Conservation (phyloP, 106 monocot genomes). For the Xerophyta viscosa region DNA sequence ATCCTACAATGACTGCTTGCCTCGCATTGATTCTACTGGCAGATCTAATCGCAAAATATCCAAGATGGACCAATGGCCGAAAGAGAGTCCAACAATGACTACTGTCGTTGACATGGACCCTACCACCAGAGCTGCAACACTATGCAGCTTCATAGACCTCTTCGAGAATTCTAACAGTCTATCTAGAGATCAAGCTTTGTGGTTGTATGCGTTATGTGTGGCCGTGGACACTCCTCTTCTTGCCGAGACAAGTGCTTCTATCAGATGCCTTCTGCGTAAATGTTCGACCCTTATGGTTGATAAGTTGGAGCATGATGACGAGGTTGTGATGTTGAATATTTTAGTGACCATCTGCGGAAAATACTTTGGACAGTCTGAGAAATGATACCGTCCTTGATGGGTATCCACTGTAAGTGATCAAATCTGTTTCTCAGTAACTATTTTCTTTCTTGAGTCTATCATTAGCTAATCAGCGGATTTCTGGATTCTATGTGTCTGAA, state of each 20-base stretch:
- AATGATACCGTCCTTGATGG: too few species aligned
- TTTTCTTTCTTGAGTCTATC: too few species aligned
- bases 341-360: slow-evolving; percentile 62
- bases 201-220: slow-evolving; percentile 73
- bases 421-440: too few species aligned
- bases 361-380: slow-evolving; percentile 75
- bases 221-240: slow-evolving; percentile 66
- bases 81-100: slow-evolving; percentile 51
- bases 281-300: slow-evolving; percentile 45
- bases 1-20: too few species aligned
- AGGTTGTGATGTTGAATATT: slow-evolving; percentile 72
- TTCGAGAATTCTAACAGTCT: slow-evolving; percentile 31
- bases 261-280: slow-evolving; percentile 71
- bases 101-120: slow-evolving; percentile 35
- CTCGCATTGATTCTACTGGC: too few species aligned
- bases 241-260: slow-evolving; percentile 57
- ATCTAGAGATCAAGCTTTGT: slow-evolving; percentile 53
- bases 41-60: too few species aligned
- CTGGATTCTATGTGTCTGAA: too few species aligned
- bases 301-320: slow-evolving; percentile 53
- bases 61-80: too few species aligned
- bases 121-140: slow-evolving; percentile 42
- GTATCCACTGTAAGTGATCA: too few species aligned
- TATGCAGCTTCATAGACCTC: slow-evolving; percentile 37
- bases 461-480: too few species aligned